Evolutionary conservation across 2,329 filamentous ascomycete species (phyloP), one percentile per base, ranked within the genome.

Genomic region (Ambrosiella xylebori): DNA sequence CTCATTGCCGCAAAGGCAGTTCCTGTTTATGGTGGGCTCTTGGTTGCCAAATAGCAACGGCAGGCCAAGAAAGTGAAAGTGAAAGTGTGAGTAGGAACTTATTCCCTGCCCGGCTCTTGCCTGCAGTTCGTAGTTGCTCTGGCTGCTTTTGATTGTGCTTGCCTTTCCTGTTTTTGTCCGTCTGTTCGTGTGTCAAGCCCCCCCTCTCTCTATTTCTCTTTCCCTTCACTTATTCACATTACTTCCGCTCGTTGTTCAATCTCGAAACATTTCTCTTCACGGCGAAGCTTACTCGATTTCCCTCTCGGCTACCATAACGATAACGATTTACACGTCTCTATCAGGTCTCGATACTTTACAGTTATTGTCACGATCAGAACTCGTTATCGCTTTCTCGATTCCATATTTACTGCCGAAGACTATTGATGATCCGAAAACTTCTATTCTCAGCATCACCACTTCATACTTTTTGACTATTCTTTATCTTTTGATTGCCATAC

Each of bases 221-320:
- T 38, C 36, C 41, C 50, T 53, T 53, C 50, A 53, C 50, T 35
- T 15, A 53, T 38, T 53, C 50, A 53, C 11, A 38, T 38, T 53
- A 13, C 12, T 38, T 3, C 27, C 36, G 7, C 50, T 35, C 51
- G 37, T 11, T 11, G 19, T 17, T 47, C 44, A 13, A 47, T 15
- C 3, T 13, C n/a, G 11, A 47, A 13, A 13, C 11, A 47, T 47
- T 47, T 17, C 13, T 47, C 27, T 47, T 17, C 13, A 47, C n/a
- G 12, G 2, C 44, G 19, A 8, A 13, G 7, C n/a, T 8, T n/a
- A 47, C n/a, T 47, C 44, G 44, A 47, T 7, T 47, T 8, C 19
- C 44, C 27, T 27, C 27, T 27, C 2, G 27, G 44, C 5, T 17
- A 47, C n/a, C 44, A 47, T 47, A 8, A n/a, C 1, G n/a, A 47